Conservation (phyloP, 306 rosid species). For the Albizia julibrissin region DNA sequence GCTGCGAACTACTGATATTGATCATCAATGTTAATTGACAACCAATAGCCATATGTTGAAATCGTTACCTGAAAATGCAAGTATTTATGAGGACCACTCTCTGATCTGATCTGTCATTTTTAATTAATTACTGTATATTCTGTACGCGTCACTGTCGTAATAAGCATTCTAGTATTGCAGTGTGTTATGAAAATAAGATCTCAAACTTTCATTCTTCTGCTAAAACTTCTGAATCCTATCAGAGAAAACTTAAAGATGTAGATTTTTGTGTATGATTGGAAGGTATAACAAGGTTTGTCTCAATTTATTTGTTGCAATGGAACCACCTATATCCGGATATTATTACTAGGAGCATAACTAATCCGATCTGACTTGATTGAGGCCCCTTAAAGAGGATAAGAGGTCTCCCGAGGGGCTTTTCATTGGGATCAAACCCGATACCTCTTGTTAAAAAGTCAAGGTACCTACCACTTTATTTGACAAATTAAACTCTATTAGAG, state of each 20-base stretch:
- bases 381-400: too few relatives aligned
- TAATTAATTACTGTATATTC: neutral
- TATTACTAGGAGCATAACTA: too few relatives aligned
- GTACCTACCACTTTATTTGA: too few relatives aligned
- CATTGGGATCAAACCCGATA: too few relatives aligned
- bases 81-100: neutral
- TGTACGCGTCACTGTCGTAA: neutral
- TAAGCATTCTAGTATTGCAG: neutral
- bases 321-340: too few relatives aligned
- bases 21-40: neutral
- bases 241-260: constrained; percentile 1
- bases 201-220: neutral
- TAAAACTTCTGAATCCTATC: neutral
- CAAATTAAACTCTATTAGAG: too few relatives aligned
- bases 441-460: too few relatives aligned
- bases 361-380: too few relatives aligned
- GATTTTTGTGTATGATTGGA: neutral
- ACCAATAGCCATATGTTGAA: neutral
- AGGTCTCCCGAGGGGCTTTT: too few relatives aligned
- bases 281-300: neutral
- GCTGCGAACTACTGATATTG: neutral
- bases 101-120: neutral
- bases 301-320: too few relatives aligned
- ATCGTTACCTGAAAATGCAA: neutral
- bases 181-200: neutral